Conservation (phyloP, 768 basidiomycete genomes). For the Kwoniella sp. region DNA sequence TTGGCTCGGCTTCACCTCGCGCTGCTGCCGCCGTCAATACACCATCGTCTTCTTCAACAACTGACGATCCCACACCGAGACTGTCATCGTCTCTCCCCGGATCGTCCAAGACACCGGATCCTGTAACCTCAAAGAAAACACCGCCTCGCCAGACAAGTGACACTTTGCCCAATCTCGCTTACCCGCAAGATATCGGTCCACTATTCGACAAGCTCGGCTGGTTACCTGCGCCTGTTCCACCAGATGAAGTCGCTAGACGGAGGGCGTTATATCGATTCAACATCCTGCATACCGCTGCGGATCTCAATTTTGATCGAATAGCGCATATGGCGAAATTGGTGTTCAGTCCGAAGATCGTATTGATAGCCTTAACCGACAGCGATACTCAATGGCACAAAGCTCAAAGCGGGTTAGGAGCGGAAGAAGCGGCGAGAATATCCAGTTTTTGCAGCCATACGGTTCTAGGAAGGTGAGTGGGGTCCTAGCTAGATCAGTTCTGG, state of each 20-base stretch:
- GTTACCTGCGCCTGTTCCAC: slow-evolving; percentile 76
- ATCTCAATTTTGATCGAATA: slow-evolving; percentile 90
- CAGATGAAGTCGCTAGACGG: slow-evolving; percentile 77
- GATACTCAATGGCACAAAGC: slow-evolving; percentile 89
- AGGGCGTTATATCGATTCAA: slow-evolving; percentile 89
- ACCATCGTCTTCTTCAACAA: slow-evolving; percentile 42
- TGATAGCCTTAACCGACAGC: slow-evolving; percentile 79
- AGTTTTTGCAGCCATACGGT: slow-evolving; percentile 86
- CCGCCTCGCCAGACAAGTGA: slow-evolving; percentile 2
- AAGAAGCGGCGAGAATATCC: slow-evolving; percentile 62
- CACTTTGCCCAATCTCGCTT: slow-evolving; percentile 21
- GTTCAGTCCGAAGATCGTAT: slow-evolving; percentile 82
- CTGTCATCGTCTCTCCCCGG: background rate
- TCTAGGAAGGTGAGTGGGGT: slow-evolving; percentile 66
- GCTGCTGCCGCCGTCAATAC: background rate
- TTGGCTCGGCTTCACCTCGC: slow-evolving; percentile 36
- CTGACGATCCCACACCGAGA: slow-evolving; percentile 21
- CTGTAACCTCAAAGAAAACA: background rate
- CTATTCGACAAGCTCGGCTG: slow-evolving; percentile 53
- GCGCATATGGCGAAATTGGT: slow-evolving; percentile 90
- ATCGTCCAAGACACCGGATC: slow-evolving; percentile 14
- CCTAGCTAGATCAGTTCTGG: background rate
- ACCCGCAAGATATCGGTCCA: slow-evolving; percentile 31
- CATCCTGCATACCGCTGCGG: slow-evolving; percentile 80
- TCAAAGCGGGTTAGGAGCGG: slow-evolving; percentile 64